Percentiles rank a stretch among this genome's conserved stretches.
Conservation (phyloP, 192 early-diverging fungal species). For the Mycoemilia scoparia region DNA sequence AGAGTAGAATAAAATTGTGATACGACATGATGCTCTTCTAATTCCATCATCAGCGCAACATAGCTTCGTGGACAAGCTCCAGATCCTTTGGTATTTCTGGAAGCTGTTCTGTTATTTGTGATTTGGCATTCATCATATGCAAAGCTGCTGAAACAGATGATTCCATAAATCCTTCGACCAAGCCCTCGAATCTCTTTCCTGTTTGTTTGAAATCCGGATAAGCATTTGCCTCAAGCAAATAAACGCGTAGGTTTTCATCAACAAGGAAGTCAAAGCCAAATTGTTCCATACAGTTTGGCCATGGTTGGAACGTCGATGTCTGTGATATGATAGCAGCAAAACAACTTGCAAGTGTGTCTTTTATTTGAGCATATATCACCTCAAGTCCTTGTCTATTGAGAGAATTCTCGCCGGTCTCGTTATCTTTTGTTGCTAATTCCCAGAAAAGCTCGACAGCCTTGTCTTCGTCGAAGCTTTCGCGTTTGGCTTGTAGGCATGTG, state of each 20-base stretch:
- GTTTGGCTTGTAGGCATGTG: slow-evolving; percentile 40
- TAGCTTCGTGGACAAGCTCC: too few relatives aligned
- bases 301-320: slow-evolving; percentile 41
- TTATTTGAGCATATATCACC: slow-evolving; percentile 34
- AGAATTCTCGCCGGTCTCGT: slow-evolving; percentile 1
- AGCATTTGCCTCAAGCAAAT: slow-evolving; percentile 44
- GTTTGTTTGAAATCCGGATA: slow-evolving; percentile 57
- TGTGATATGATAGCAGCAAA: slow-evolving; percentile 41
- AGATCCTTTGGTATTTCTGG: too few relatives aligned
- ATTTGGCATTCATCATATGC: too few relatives aligned
- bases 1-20: too few relatives aligned
- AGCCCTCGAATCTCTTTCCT: slow-evolving; percentile 14
- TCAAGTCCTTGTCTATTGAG: slow-evolving; percentile 20
- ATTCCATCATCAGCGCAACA: too few relatives aligned
- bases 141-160: too few relatives aligned
- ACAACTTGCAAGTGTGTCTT: slow-evolving; percentile 29
- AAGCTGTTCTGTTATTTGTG: too few relatives aligned
- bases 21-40: too few relatives aligned
- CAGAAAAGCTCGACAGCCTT: slow-evolving; percentile 36
- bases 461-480: slow-evolving; percentile 28
- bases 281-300: slow-evolving; percentile 42
- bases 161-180: slow-evolving; percentile 39
- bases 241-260: slow-evolving; percentile 28
- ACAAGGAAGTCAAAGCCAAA: slow-evolving; percentile 52
- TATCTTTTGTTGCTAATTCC: slow-evolving; percentile 13